phyloP scores from a whole-genome alignment of 1,284 basidiomycete species.

The Trichosporon sp. region DNA sequence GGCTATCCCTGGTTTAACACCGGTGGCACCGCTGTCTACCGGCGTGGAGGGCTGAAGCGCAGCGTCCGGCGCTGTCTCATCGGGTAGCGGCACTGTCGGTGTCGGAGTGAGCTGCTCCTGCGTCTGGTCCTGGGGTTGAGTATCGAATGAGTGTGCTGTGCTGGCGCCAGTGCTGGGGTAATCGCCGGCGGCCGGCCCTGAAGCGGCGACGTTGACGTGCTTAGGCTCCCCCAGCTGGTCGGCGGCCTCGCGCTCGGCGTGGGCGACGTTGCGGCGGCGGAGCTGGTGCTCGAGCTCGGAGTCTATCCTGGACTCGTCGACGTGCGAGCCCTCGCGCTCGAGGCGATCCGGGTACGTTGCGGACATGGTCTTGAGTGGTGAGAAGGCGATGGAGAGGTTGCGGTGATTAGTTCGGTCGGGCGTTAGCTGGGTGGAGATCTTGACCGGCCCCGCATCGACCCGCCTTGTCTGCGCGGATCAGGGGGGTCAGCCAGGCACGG shows the following conservation, averaged over 20 bases:
- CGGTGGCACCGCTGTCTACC: background rate
- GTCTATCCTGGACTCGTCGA: conserved; percentile 18
- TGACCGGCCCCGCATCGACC: background rate
- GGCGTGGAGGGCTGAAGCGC: background rate
- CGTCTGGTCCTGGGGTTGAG: background rate
- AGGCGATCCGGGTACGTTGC: background rate
- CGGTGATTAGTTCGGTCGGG: conserved; percentile 2
- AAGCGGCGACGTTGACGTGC: background rate
- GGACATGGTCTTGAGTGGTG: conserved; percentile 13
- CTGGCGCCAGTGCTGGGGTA: background rate
- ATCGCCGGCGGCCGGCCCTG: conserved; percentile 14
- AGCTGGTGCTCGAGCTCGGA: conserved; percentile 14
- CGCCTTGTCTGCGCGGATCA: conserved; percentile 2
- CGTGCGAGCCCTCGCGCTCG: conserved; percentile 13
- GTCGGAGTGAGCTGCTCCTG: conserved; percentile 14
- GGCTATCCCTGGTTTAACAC: background rate
- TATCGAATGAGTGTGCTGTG: background rate
- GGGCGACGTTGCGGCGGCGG: conserved; percentile 15
- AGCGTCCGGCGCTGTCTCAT: background rate
- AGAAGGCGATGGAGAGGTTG: conserved; percentile 14
- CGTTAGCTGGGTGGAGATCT: background rate
- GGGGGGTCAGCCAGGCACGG: background rate
- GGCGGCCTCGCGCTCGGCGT: conserved; percentile 21
- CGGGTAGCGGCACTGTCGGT: background rate
- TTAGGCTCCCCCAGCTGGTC: background rate